phyloP scores from a whole-genome alignment of 805 yeast genomes.

The Pichia ethanolica region DNA sequence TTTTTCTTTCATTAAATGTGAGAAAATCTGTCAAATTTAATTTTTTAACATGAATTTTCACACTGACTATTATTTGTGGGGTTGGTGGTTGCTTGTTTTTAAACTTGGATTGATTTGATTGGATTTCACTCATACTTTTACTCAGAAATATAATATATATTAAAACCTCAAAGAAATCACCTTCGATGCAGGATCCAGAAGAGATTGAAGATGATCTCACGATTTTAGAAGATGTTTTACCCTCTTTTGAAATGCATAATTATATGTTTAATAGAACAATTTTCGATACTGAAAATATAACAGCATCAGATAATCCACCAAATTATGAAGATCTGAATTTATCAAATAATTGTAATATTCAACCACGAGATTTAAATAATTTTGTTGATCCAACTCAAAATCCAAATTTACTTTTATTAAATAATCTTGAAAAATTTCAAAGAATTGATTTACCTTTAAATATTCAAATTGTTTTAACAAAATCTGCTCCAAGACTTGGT shows the following conservation, averaged over 20 bases:
- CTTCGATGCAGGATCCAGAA: background rate
- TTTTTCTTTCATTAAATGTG: too few relatives aligned
- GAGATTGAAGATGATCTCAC: background rate
- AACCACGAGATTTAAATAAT: slow-evolving; percentile 4
- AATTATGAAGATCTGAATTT: slow-evolving; percentile 13
- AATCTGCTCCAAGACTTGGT: slow-evolving; percentile 29
- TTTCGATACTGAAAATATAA: slow-evolving; percentile 11
- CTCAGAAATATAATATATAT: too few relatives aligned
- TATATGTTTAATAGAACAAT: slow-evolving; percentile 23
- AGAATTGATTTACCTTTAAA: slow-evolving; percentile 20
- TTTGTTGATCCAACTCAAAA: slow-evolving; percentile 15
- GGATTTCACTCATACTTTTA: too few relatives aligned
- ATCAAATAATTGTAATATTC: background rate
- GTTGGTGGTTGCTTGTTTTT: too few relatives aligned
- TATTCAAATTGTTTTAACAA: slow-evolving; percentile 31
- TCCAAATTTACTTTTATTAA: slow-evolving; percentile 20
- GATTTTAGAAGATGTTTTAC: slow-evolving; percentile 42
- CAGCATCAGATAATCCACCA: slow-evolving; percentile 16
- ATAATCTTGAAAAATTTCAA: slow-evolving; percentile 22
- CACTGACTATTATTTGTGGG: too few relatives aligned
- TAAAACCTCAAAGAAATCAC: too few relatives aligned
- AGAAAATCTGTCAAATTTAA: too few relatives aligned
- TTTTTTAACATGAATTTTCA: too few relatives aligned
- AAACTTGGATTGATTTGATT: too few relatives aligned
- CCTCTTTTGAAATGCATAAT: slow-evolving; percentile 65